phyloP scores from a whole-genome alignment of 2,329 filamentous ascomycete species.

The Pseudopyricularia javanii region DNA sequence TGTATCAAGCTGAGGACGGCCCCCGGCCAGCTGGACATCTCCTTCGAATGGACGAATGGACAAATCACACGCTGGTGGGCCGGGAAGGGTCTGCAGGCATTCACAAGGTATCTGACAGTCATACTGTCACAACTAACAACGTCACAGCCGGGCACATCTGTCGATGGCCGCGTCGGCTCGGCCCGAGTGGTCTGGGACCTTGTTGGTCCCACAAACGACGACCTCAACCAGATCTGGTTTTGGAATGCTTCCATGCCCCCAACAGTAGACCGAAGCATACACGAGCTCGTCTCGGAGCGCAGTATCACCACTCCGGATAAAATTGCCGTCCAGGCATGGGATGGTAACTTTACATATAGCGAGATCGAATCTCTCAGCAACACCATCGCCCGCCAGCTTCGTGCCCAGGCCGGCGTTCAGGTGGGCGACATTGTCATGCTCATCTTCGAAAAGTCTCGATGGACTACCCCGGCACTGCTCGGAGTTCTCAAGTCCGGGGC shows the following conservation, averaged over 20 bases:
- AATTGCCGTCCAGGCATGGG: slow-evolving; percentile 35
- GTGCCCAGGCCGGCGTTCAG: slow-evolving; percentile 18
- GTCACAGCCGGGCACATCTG: background rate
- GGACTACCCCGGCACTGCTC: slow-evolving; percentile 11
- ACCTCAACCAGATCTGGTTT: slow-evolving; percentile 30
- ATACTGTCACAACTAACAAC: background rate
- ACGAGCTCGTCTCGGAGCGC: slow-evolving; percentile 29
- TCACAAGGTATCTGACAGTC: background rate
- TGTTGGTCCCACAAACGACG: slow-evolving; percentile 14
- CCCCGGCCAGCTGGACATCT: background rate
- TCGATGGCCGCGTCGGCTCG: background rate
- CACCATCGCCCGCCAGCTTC: slow-evolving; percentile 25
- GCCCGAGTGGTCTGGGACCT: slow-evolving; percentile 1
- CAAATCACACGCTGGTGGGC: background rate
- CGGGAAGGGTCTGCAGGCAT: background rate
- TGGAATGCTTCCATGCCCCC: slow-evolving; percentile 31
- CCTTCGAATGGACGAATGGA: background rate
- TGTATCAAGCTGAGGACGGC: background rate
- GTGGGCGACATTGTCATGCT: slow-evolving; percentile 28
- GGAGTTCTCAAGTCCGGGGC: slow-evolving; percentile 12
- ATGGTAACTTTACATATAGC: slow-evolving; percentile 32
- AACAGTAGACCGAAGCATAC: slow-evolving; percentile 28
- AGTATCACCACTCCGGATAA: slow-evolving; percentile 22
- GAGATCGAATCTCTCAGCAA: slow-evolving; percentile 30
- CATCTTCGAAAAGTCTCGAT: slow-evolving; percentile 12